Conservation (phyloP, 2,329 filamentous ascomycete genomes). For the Neurospora sp. region DNA sequence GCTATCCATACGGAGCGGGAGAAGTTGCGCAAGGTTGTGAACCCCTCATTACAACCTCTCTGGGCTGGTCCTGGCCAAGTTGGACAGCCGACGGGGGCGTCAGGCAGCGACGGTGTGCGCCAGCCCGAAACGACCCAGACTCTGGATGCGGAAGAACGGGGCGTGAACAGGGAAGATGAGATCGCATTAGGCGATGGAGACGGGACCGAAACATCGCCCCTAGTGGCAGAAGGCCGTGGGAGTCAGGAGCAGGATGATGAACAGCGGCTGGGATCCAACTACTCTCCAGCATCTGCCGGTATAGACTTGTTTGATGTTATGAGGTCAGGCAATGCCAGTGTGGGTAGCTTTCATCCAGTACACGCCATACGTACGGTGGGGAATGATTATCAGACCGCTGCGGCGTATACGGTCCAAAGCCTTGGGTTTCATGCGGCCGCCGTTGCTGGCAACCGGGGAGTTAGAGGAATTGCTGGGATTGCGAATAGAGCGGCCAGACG, state of each 20-base stretch:
- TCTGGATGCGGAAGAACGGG: slow-evolving; percentile 47
- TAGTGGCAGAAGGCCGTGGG: slow-evolving; percentile 20
- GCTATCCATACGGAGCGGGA: slow-evolving; percentile 52
- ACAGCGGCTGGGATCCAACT: slow-evolving; percentile 13
- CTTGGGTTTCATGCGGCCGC: slow-evolving; percentile 46
- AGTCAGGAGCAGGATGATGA: slow-evolving; percentile 18
- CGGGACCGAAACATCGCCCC: slow-evolving; percentile 36
- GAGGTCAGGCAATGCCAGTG: slow-evolving; percentile 43
- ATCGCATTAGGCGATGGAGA: slow-evolving; percentile 26
- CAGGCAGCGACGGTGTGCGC: slow-evolving; percentile 1
- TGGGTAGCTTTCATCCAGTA: slow-evolving; percentile 44
- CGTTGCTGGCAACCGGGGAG: slow-evolving; percentile 35
- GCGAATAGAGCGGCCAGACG: not conserved
- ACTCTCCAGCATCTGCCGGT: slow-evolving; percentile 20
- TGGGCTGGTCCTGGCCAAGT: not conserved
- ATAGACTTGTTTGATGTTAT: slow-evolving; percentile 37
- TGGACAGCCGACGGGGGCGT: slow-evolving; percentile 8
- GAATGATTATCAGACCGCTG: slow-evolving; percentile 34
- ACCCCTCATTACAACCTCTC: slow-evolving; percentile 15
- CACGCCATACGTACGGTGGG: slow-evolving; percentile 38
- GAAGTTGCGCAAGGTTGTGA: slow-evolving; percentile 38
- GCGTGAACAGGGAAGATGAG: slow-evolving; percentile 32
- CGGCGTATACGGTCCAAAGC: slow-evolving; percentile 42
- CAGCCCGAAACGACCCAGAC: slow-evolving; percentile 30
- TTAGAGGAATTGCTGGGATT: slow-evolving; percentile 12